Conservation (phyloP, 1,284 basidiomycete genomes). For the Ceratobasidium sp. region DNA sequence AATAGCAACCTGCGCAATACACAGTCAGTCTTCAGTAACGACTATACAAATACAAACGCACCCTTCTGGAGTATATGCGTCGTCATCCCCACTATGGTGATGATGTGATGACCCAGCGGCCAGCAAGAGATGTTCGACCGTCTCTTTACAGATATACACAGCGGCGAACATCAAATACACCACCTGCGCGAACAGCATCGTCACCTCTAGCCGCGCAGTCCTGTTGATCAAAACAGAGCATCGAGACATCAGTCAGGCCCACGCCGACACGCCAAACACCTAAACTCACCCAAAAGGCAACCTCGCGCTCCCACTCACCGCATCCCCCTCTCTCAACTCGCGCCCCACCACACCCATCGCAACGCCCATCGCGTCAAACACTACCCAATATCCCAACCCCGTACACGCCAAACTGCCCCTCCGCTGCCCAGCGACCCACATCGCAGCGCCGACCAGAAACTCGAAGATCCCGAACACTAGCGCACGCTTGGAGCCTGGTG, state of each 20-base stretch:
- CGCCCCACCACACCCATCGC: conserved; percentile 67
- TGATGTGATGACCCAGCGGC: conserved; percentile 57
- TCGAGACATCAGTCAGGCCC: conserved; percentile 17
- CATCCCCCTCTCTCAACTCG: conserved; percentile 51
- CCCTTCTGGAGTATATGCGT: conserved; percentile 51
- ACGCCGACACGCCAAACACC: neutral
- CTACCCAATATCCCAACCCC: conserved; percentile 93
- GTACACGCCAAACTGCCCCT: conserved; percentile 88
- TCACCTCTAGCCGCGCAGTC: conserved; percentile 69
- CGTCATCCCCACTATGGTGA: conserved; percentile 63
- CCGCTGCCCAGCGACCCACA: conserved; percentile 95
- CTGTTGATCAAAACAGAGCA: neutral
- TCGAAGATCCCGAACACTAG: conserved; percentile 58
- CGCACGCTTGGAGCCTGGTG: conserved; percentile 56
- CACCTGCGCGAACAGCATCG: conserved; percentile 86
- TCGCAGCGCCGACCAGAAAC: conserved; percentile 61
- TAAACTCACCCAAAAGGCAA: conserved; percentile 75
- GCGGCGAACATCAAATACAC: conserved; percentile 92
- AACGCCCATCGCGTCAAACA: conserved; percentile 91
- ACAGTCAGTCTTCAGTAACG: neutral
- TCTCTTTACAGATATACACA: conserved; percentile 94
- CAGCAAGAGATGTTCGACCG: conserved; percentile 83
- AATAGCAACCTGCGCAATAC: conserved; percentile 12
- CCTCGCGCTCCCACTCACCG: conserved; percentile 52
- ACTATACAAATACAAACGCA: neutral